Conservation (phyloP, 2,329 filamentous ascomycete genomes). For the Colletotrichum orbiculare region DNA sequence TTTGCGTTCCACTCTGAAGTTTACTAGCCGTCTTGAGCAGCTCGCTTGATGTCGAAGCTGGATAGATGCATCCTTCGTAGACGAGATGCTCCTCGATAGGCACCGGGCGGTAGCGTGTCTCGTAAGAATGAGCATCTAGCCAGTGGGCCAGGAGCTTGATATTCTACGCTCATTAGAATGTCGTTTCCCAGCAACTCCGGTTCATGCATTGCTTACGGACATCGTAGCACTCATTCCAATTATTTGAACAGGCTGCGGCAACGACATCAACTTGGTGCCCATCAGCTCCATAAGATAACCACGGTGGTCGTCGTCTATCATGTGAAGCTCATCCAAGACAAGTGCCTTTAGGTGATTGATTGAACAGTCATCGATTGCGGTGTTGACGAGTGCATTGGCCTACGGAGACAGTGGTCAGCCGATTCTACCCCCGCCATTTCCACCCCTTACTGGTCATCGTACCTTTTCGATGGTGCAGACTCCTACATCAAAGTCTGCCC, state of each 20-base stretch:
- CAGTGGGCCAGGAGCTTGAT: constrained; percentile 75
- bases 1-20: constrained; percentile 50
- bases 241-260: constrained; percentile 76
- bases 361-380: constrained; percentile 76
- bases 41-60: constrained; percentile 66
- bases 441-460: constrained; percentile 10
- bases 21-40: constrained; percentile 69
- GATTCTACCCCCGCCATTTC: not conserved
- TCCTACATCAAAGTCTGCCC: constrained; percentile 81
- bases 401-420: constrained; percentile 44
- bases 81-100: constrained; percentile 81
- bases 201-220: constrained; percentile 60
- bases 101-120: constrained; percentile 79
- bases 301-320: constrained; percentile 81
- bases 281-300: constrained; percentile 82
- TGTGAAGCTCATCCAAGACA: constrained; percentile 83
- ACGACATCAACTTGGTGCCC: constrained; percentile 76
- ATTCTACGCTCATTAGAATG: constrained; percentile 60
- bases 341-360: constrained; percentile 73
- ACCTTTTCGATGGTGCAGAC: constrained; percentile 84
- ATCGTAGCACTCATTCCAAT: constrained; percentile 85
- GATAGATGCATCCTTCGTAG: constrained; percentile 75
- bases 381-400: constrained; percentile 80
- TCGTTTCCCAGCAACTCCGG: not conserved
- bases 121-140: constrained; percentile 77